Conservation (phyloP, 208 protist species). For the Leishmania turanica region DNA sequence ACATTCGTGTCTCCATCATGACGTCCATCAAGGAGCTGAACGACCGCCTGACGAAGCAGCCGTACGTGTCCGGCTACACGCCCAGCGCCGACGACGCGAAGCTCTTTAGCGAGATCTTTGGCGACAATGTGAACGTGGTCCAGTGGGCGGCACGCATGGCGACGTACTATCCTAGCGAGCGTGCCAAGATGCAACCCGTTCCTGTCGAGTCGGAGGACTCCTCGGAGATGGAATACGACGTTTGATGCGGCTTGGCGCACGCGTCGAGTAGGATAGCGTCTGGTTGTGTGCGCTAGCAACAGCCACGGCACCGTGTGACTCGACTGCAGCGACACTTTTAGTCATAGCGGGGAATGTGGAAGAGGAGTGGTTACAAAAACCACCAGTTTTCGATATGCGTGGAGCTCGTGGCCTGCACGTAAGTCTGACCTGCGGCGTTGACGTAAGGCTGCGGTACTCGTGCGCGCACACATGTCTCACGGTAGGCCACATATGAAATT, state of each 20-base stretch:
- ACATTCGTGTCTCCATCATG: conserved; percentile 8
- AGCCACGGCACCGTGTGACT: neutral
- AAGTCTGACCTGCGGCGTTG: neutral
- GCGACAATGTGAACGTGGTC: conserved; percentile 49
- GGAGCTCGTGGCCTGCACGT: neutral
- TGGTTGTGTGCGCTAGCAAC: neutral
- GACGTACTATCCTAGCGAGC: conserved; percentile 65
- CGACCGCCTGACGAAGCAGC: conserved; percentile 54
- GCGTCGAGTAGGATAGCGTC: neutral
- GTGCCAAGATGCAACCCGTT: conserved; percentile 34
- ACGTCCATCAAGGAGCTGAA: conserved; percentile 59
- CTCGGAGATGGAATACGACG: conserved; percentile 11
- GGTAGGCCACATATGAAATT: neutral
- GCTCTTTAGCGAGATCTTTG: conserved; percentile 56
- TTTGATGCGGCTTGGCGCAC: neutral
- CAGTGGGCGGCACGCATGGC: conserved; percentile 78
- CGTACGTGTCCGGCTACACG: conserved; percentile 67
- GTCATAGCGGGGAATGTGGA: neutral
- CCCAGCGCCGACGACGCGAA: conserved; percentile 56
- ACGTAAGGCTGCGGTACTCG: neutral
- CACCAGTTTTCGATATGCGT: neutral
- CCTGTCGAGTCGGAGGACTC: conserved; percentile 13
- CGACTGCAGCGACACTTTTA: neutral
- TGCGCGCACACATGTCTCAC: neutral
- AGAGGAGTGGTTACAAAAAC: neutral